phyloP scores from a whole-genome alignment of 805 yeast species.

The Hyphopichia homilentoma region DNA sequence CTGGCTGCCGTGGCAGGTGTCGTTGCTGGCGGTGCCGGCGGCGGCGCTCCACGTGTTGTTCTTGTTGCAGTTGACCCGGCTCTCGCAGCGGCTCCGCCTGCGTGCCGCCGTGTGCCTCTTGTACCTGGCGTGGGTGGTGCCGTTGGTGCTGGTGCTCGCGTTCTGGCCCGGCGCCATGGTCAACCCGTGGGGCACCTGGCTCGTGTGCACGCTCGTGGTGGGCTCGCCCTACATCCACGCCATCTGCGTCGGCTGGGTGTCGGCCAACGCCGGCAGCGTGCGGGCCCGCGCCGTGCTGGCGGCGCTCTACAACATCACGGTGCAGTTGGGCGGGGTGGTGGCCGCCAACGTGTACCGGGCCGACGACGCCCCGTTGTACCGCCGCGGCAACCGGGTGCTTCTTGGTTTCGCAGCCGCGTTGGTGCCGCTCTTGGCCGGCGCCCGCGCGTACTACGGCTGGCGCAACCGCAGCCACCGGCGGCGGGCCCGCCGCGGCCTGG shows the following conservation, averaged over 20 bases:
- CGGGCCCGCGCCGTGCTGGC: constrained; percentile 25
- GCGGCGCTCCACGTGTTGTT: constrained; percentile 21
- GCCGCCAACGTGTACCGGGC: constrained; percentile 23
- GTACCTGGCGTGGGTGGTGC: constrained; percentile 28
- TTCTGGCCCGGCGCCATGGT: constrained; percentile 41
- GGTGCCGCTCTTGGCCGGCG: constrained; percentile 16
- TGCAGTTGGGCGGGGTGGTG: constrained; percentile 21
- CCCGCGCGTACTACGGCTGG: constrained; percentile 19
- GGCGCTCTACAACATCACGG: constrained; percentile 24
- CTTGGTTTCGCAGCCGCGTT: constrained; percentile 16
- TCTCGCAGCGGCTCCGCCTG: constrained; percentile 19
- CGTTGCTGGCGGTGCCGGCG: constrained; percentile 49
- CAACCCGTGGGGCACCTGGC: constrained; percentile 41
- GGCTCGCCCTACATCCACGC: constrained; percentile 22
- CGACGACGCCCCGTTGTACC: constrained; percentile 25
- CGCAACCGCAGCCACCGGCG: constrained; percentile 16
- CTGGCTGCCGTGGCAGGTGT: constrained; percentile 42
- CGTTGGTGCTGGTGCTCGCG: constrained; percentile 27
- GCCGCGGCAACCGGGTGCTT: constrained; percentile 22
- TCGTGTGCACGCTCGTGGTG: constrained; percentile 22
- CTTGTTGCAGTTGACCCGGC: constrained; percentile 15
- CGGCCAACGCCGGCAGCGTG: constrained; percentile 22
- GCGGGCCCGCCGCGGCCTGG: no score
- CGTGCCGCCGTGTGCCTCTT: constrained; percentile 19
- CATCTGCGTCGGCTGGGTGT: constrained; percentile 25